Evolutionary conservation across 306 rosid genomes (phyloP), one percentile per base, ranked within the genome.

Genomic region (Acacia crassicarpa): DNA sequence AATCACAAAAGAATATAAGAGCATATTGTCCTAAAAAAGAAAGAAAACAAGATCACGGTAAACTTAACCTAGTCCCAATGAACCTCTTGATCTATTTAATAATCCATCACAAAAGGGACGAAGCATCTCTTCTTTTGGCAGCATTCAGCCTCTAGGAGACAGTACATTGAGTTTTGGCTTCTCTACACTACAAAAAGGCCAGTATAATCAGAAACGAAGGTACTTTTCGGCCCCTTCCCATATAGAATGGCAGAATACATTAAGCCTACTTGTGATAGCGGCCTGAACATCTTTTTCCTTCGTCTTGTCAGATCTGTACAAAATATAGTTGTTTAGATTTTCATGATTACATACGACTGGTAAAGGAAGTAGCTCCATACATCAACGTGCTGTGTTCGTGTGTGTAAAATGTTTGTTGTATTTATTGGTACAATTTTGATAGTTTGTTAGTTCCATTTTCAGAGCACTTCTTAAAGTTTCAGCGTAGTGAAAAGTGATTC

Each of bases 11-110:
- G 54, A 79, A 71, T 27, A 44, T 49, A 63, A 54, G 43, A 83
- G 78, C 63, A 77, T 61, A 23, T 61, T 61, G 33, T 13, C 27
- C 63, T 22, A 61, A 9, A 23, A 22, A 23, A 61, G 17, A 61
- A 61, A 22, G 67, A 23, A 25, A 9, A 61, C 12, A 56, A 70
- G 59, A 81, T 78, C 67, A 76, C 73, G 33, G 45, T 79, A 80
- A 75, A 84, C 63, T 75, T 75, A 81, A 81, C 43, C 65, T 53
- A 30, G 67, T 77, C 83, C 72, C 48, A 22, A 11, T 46, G 81
- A 63, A 78, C 51, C 19, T 44, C 77, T 73, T 44, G 33, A 27
- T 33, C 63, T 78, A 67, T 76, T 70, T 59, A 58, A 35, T 9
- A 59, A 72, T 59, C 70, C 78, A 74, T 63, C 23, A 63, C 72